Evolutionary conservation across 345 rosid genomes (phyloP).

Genomic region (Hevea brasiliensis): DNA sequence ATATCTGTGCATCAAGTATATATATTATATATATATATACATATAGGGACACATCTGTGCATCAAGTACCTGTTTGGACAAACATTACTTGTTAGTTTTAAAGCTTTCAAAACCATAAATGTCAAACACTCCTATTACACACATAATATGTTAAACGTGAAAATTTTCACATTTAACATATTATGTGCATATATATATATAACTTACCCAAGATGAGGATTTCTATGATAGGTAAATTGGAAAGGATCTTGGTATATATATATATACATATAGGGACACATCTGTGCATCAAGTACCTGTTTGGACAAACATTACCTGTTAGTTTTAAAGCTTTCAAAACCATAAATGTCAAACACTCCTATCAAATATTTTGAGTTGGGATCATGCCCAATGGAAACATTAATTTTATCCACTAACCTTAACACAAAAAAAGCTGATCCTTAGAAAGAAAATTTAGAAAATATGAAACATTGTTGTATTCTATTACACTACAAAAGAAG

Average conservation of each 20-base stretch:
- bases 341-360: slow-evolving; percentile 90
- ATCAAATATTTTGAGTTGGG: slow-evolving; percentile 59
- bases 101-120: slow-evolving; percentile 96
- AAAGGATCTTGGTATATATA: neutral
- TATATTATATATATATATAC: neutral
- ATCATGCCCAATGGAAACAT: slow-evolving; percentile 29
- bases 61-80: neutral
- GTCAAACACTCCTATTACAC: slow-evolving; percentile 74
- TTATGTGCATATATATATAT: too few relatives aligned
- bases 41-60: neutral
- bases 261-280: neutral
- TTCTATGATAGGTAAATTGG: neutral
- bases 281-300: neutral
- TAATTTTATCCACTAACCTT: slow-evolving; percentile 77
- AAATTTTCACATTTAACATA: too few relatives aligned
- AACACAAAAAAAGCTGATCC: slow-evolving; percentile 13
- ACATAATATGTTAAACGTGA: too few relatives aligned
- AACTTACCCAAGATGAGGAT: too few relatives aligned
- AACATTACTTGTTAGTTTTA: slow-evolving; percentile 66
- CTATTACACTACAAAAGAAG: neutral
- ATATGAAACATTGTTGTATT: neutral
- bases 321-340: slow-evolving; percentile 82
- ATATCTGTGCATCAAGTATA: too few relatives aligned
- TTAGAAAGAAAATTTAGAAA: neutral
- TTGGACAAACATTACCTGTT: slow-evolving; percentile 58